phyloP scores from a whole-genome alignment of 108 stramenopile genomes.

The Skeletonema costatum region DNA sequence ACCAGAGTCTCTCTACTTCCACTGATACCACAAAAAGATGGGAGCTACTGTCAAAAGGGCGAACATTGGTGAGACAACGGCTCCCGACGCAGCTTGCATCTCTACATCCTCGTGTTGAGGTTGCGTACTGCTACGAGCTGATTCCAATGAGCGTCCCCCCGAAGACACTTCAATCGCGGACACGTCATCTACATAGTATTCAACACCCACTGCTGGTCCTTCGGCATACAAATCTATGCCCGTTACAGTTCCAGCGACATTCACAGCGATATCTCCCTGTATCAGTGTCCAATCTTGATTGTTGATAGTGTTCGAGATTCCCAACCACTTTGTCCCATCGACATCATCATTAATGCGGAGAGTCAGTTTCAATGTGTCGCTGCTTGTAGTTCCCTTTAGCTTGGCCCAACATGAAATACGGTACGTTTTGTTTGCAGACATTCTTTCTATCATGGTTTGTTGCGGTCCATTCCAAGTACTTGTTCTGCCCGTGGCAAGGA shows the following conservation, averaged over 20 bases:
- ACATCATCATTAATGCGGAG: conserved; percentile 14
- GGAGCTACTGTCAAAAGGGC: no score
- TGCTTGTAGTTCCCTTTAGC: conserved; percentile 11
- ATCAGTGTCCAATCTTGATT: conserved; percentile 9
- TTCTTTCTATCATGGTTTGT: conserved; percentile 1
- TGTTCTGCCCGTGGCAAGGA: conserved; percentile 9
- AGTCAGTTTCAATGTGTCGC: conserved; percentile 4
- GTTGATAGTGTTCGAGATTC: background rate
- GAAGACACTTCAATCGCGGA: background rate
- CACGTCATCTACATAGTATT: conserved; percentile 10
- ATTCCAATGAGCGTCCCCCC: background rate
- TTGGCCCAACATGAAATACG: conserved; percentile 20
- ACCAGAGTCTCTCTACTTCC: no score
- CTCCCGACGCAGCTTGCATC: no score
- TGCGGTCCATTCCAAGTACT: conserved; percentile 8
- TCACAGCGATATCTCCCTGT: conserved; percentile 5
- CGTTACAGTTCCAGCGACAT: conserved; percentile 8
- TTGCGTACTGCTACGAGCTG: no score
- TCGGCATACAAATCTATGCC: conserved; percentile 9
- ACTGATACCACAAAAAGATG: no score
- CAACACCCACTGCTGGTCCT: conserved; percentile 4
- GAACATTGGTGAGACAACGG: no score
- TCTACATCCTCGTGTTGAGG: no score
- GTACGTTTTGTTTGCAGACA: conserved; percentile 2
- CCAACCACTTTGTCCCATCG: background rate